Evolutionary conservation across 2,329 filamentous ascomycete species (phyloP).

Genomic region (Scytalidium sp.): DNA sequence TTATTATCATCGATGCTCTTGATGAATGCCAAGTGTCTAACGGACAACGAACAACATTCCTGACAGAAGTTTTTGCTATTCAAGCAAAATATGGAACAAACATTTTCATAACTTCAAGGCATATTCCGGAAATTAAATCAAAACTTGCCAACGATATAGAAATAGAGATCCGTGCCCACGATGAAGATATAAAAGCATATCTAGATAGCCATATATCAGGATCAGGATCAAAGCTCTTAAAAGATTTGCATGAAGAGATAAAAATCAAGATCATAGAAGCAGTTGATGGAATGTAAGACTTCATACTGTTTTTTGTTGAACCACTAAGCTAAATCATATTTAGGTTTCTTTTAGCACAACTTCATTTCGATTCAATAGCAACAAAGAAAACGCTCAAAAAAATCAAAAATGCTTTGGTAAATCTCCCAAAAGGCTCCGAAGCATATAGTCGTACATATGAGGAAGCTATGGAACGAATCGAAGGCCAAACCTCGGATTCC

Average conservation of each 20-base stretch:
- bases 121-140: slow-evolving; percentile 17
- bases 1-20: slow-evolving; percentile 7
- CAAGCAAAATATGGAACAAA: slow-evolving; percentile 9
- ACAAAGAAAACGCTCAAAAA: slow-evolving; percentile 29
- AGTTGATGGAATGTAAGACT: slow-evolving; percentile 31
- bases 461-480: slow-evolving; percentile 38
- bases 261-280: slow-evolving; percentile 17
- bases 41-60: neutral
- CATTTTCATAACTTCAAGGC: slow-evolving; percentile 22
- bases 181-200: slow-evolving; percentile 30
- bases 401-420: slow-evolving; percentile 29
- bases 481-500: slow-evolving; percentile 30
- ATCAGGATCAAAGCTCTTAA: slow-evolving; percentile 8
- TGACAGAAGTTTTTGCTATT: slow-evolving; percentile 13
- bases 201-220: slow-evolving; percentile 19
- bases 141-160: slow-evolving; percentile 9
- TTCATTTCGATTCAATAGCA: slow-evolving; percentile 32
- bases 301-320: neutral
- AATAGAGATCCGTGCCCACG: slow-evolving; percentile 30
- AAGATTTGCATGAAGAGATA: slow-evolving; percentile 20
- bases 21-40: slow-evolving; percentile 4
- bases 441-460: slow-evolving; percentile 38
- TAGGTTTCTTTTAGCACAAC: slow-evolving; percentile 36
- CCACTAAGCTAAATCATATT: neutral
- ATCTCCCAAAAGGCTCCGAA: slow-evolving; percentile 25